Evolutionary conservation across 495 filamentous ascomycete genomes (phyloP).

Genomic region (Penicillium pulvis): DNA sequence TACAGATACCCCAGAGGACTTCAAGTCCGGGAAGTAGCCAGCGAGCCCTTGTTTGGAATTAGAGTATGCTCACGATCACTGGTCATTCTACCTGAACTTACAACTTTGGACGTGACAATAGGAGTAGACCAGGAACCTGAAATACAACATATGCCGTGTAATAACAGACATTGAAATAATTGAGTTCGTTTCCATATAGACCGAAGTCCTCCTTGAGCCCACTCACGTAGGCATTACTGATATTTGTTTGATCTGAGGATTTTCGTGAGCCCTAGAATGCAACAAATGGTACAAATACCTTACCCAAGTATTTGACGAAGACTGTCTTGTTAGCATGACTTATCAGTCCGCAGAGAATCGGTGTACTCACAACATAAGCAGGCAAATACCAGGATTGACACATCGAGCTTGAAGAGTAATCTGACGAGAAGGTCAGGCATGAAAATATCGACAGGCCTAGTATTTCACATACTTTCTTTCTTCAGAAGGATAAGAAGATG

Average conservation of each 20-base stretch:
- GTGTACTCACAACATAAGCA: slow-evolving; percentile 41
- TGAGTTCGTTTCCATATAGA: slow-evolving; percentile 58
- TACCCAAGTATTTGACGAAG: slow-evolving; percentile 41
- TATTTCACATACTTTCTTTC: slow-evolving; percentile 39
- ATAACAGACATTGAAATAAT: slow-evolving; percentile 45
- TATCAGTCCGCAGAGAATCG: neutral
- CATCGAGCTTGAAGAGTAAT: slow-evolving; percentile 36
- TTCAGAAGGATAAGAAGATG: slow-evolving; percentile 40
- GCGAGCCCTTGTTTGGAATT: slow-evolving; percentile 26
- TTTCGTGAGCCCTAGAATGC: neutral
- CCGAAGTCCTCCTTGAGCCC: slow-evolving; percentile 62
- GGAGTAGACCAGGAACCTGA: slow-evolving; percentile 37
- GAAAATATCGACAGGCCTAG: neutral
- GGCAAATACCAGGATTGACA: slow-evolving; percentile 37
- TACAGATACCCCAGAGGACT: slow-evolving; percentile 31
- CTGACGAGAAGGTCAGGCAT: slow-evolving; percentile 15
- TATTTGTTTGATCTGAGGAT: slow-evolving; percentile 44
- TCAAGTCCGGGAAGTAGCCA: slow-evolving; percentile 39
- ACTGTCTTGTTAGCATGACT: slow-evolving; percentile 23
- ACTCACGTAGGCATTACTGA: slow-evolving; percentile 55
- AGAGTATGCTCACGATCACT: neutral
- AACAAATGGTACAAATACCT: neutral
- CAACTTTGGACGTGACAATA: slow-evolving; percentile 40
- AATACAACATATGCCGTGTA: slow-evolving; percentile 43
- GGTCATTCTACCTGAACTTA: slow-evolving; percentile 13